phyloP scores from a whole-genome alignment of 768 basidiomycete genomes.

The Ramaria sp. region DNA sequence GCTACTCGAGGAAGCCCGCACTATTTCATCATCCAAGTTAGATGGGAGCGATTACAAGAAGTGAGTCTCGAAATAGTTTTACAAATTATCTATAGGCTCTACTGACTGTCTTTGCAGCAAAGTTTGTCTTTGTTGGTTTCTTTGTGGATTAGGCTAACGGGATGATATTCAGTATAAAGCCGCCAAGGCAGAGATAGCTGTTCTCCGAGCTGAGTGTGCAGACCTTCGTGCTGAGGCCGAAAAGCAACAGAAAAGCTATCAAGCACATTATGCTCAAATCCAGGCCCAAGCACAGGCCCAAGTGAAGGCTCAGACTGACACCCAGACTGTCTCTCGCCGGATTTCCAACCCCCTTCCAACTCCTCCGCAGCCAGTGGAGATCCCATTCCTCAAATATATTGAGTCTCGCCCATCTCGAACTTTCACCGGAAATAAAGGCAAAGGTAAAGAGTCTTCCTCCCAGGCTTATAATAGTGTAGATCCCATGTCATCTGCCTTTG shows the following conservation, averaged over 20 bases:
- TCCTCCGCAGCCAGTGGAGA: constrained; percentile 39
- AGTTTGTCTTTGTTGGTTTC: background rate
- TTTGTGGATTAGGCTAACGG: background rate
- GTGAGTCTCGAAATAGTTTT: background rate
- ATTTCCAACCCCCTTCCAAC: constrained; percentile 40
- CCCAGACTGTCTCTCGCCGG: constrained; percentile 17
- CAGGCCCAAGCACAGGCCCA: constrained; percentile 1
- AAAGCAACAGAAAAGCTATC: constrained; percentile 4
- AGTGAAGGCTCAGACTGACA: background rate
- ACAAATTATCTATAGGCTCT: background rate
- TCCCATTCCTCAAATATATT: constrained; percentile 3
- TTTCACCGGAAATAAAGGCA: background rate
- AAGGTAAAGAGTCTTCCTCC: constrained; percentile 3
- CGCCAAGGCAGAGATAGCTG: constrained; percentile 1
- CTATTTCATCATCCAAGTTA: background rate
- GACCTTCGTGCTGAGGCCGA: background rate
- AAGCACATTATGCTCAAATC: background rate
- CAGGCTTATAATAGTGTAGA: background rate
- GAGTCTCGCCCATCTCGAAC: background rate
- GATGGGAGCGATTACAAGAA: constrained; percentile 1
- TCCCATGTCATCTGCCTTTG: constrained; percentile 7
- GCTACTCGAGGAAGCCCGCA: constrained; percentile 7
- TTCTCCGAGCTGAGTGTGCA: constrained; percentile 3
- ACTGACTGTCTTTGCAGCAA: background rate
- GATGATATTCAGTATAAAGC: background rate